Conservation (phyloP, 1,284 basidiomycete genomes). For the Naganishia sp. region DNA sequence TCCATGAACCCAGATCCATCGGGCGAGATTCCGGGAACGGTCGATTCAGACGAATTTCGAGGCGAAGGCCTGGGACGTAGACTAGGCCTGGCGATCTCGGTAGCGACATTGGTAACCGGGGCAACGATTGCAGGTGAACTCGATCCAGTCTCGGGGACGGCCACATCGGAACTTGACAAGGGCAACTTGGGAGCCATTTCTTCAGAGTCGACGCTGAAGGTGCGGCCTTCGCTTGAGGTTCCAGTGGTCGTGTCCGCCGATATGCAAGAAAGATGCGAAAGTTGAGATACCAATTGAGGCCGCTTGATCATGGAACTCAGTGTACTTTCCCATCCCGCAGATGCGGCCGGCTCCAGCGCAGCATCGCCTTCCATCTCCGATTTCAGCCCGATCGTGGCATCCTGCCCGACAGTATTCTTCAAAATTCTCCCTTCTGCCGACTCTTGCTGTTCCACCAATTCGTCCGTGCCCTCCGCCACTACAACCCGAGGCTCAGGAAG, state of each 20-base stretch:
- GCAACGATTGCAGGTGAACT: too few relatives aligned
- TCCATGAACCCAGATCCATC: too few relatives aligned
- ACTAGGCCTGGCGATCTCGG: not conserved
- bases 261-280: conserved; percentile 6
- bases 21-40: too few relatives aligned
- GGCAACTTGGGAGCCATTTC: not conserved
- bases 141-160: too few relatives aligned
- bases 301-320: not conserved
- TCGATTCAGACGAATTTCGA: too few relatives aligned
- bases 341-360: not conserved
- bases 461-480: not conserved
- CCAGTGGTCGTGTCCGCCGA: conserved; percentile 20
- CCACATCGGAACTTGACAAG: not conserved
- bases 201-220: conserved; percentile 20
- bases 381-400: not conserved
- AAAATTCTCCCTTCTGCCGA: too few relatives aligned
- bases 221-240: conserved; percentile 14
- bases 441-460: not conserved
- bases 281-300: not conserved
- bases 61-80: not conserved
- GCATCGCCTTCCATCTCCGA: not conserved
- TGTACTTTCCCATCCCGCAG: not conserved
- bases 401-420: too few relatives aligned
- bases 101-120: not conserved
- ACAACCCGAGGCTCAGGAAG: not conserved